A percentile compares a stretch with the other conserved stretches of the same genome.
phyloP scores from a whole-genome alignment of 208 protist genomes.

The Leishmania major region DNA sequence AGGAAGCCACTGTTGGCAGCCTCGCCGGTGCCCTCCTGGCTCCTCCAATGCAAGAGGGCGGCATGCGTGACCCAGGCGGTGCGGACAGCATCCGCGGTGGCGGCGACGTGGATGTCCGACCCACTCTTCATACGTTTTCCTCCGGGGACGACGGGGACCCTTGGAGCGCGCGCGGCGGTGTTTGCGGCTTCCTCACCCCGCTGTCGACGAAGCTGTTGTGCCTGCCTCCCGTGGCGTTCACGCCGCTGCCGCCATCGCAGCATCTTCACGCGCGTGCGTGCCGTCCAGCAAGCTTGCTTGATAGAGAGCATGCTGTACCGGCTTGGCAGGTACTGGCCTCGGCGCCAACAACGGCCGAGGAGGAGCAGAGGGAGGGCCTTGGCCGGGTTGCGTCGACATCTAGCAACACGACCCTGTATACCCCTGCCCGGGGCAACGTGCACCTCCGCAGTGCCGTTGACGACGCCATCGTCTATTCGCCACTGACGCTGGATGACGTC shows the following conservation, averaged over 20 bases:
- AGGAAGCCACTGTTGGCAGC: not conserved
- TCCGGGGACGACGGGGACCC: not conserved
- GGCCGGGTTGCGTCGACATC: not conserved
- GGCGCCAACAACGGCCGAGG: not conserved
- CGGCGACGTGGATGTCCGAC: not conserved
- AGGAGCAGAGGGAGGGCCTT: not conserved
- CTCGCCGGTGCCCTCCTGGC: not conserved
- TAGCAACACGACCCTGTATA: not conserved
- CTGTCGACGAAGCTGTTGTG: not conserved
- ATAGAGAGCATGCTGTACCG: not conserved
- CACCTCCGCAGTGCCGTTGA: slow-evolving; percentile 19
- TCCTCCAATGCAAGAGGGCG: not conserved
- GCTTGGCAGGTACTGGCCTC: slow-evolving; percentile 6
- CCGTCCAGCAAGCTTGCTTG: slow-evolving; percentile 4
- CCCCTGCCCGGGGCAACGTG: not conserved
- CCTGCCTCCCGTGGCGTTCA: not conserved
- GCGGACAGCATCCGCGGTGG: not conserved
- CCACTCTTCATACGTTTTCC: not conserved
- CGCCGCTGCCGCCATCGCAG: not conserved
- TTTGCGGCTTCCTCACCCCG: slow-evolving; percentile 2
- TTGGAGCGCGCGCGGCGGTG: not conserved
- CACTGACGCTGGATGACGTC: slow-evolving; percentile 28
- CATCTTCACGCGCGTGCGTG: slow-evolving; percentile 1
- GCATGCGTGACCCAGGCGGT: not conserved
- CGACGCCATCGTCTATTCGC: slow-evolving; percentile 17